A percentile compares a stretch with the other conserved stretches of the same genome.
These are phyloP conservation scores for Dillenia suffruticosa DNA, from an alignment of 164 flowering plant genomes.

Conservation along the genomic window DNA sequence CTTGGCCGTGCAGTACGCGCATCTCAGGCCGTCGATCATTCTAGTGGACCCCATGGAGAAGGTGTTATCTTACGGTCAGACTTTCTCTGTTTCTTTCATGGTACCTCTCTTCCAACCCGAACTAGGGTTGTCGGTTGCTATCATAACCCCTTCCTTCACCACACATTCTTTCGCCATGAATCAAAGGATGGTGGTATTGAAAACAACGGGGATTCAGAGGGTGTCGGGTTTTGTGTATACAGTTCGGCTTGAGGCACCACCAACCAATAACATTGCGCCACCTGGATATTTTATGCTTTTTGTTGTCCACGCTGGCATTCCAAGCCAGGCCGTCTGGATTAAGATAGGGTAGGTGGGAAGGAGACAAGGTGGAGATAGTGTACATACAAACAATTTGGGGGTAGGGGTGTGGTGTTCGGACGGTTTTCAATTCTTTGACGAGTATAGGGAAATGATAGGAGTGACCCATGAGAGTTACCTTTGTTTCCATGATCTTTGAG, in stretches of 20 bases:
- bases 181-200: conserved; percentile 60
- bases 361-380: too few relatives aligned
- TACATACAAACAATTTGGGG: too few relatives aligned
- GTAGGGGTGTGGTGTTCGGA: too few relatives aligned
- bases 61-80: conserved; percentile 27
- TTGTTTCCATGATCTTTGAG: too few relatives aligned
- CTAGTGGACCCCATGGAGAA: conserved; percentile 16
- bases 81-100: conserved; percentile 32
- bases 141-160: conserved; percentile 68
- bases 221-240: conserved; percentile 27
- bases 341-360: conserved; percentile 26
- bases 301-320: conserved; percentile 62
- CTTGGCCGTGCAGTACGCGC: conserved; percentile 17
- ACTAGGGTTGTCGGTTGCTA: conserved; percentile 28
- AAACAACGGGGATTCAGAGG: conserved; percentile 14
- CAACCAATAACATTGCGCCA: conserved; percentile 49
- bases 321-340: conserved; percentile 67
- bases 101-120: conserved; percentile 17
- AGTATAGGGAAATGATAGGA: too few relatives aligned
- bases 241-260: conserved; percentile 48
- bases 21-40: conserved; percentile 43
- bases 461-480: too few relatives aligned
- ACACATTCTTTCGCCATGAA: conserved; percentile 80
- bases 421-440: too few relatives aligned
- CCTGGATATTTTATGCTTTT: conserved; percentile 84